Conservation (phyloP, 306 rosid species). For the Citrullus amarus region DNA sequence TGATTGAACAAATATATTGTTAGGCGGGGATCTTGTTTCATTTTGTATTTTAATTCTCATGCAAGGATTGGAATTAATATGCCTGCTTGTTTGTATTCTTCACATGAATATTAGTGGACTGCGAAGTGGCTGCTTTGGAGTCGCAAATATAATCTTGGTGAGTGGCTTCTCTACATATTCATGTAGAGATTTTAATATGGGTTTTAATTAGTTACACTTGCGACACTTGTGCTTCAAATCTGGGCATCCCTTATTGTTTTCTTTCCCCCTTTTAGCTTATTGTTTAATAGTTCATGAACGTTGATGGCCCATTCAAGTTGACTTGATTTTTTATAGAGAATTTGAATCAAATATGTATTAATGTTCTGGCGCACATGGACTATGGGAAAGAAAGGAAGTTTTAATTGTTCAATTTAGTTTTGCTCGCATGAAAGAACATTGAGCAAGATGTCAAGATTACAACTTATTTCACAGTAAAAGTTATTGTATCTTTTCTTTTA, state of each 20-base stretch:
- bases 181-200: not conserved
- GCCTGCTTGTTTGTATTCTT: slow-evolving; percentile 18
- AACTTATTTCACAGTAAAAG: too few relatives aligned
- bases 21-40: not conserved
- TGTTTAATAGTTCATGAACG: not conserved
- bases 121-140: slow-evolving; percentile 60
- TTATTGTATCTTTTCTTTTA: too few relatives aligned
- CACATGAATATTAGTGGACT: slow-evolving; percentile 52
- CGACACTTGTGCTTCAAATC: not conserved
- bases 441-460: too few relatives aligned
- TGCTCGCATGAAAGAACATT: too few relatives aligned
- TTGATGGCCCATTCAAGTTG: not conserved
- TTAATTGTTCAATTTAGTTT: too few relatives aligned
- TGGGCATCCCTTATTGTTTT: not conserved
- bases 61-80: not conserved
- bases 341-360: too few relatives aligned
- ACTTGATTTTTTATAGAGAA: too few relatives aligned
- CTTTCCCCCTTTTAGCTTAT: not conserved
- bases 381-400: too few relatives aligned
- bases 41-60: not conserved
- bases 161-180: slow-evolving; percentile 16
- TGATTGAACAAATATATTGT: not conserved
- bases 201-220: not conserved
- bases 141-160: slow-evolving; percentile 56
- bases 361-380: too few relatives aligned